These are phyloP conservation scores for Emergomyces pasteurianus DNA, from an alignment of 2,329 filamentous ascomycete genomes.

Conservation along the genomic window DNA sequence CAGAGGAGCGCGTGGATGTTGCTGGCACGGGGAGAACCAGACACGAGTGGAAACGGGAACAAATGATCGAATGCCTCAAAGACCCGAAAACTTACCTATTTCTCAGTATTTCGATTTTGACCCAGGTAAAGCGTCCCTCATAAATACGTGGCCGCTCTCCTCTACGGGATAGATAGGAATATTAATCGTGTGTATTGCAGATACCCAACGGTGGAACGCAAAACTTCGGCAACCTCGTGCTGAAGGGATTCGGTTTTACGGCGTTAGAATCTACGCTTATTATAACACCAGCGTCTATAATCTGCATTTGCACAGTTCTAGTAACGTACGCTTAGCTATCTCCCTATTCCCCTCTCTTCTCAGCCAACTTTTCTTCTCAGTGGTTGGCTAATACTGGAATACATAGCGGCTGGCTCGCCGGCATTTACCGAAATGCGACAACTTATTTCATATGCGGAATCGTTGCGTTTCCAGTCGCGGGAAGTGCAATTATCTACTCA, in stretches of 20 bases:
- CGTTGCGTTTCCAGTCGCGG: conserved; percentile 41
- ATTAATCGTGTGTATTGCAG: conserved; percentile 20
- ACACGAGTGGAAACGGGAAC: conserved; percentile 40
- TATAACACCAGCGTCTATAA: conserved; percentile 47
- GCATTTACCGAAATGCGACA: conserved; percentile 40
- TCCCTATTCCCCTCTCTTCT: conserved; percentile 18
- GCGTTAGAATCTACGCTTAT: conserved; percentile 44
- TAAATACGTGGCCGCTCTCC: neutral
- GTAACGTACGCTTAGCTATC: neutral
- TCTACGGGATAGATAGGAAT: conserved; percentile 1
- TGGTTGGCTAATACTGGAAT: conserved; percentile 9
- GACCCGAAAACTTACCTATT: conserved; percentile 53
- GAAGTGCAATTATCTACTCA: conserved; percentile 43
- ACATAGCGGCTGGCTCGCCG: conserved; percentile 40
- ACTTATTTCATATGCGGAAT: conserved; percentile 41
- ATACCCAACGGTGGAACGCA: conserved; percentile 53
- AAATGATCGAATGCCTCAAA: conserved; percentile 41
- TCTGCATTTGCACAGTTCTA: conserved; percentile 27
- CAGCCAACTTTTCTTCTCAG: conserved; percentile 16
- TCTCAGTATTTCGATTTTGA: conserved; percentile 40
- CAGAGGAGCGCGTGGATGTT: conserved; percentile 36
- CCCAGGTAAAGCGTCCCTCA: conserved; percentile 9
- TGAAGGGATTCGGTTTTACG: conserved; percentile 45
- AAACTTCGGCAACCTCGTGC: conserved; percentile 47
- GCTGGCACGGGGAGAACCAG: conserved; percentile 43